Evolutionary conservation across 495 filamentous ascomycete species (phyloP), one percentile per base, ranked within the genome.

Genomic region (Penicillium turbatum): DNA sequence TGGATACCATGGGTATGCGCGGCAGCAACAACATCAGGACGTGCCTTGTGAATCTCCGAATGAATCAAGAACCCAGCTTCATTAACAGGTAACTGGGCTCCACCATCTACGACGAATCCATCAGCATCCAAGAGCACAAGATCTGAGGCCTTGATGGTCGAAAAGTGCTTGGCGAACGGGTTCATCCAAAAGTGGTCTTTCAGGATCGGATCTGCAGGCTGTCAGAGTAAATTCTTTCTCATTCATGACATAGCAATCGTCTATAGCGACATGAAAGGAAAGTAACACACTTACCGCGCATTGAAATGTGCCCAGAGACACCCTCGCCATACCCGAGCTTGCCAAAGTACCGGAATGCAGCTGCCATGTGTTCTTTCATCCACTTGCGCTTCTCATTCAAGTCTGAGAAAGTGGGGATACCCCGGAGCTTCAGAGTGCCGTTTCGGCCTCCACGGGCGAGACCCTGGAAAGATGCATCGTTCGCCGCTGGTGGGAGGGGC

Each of bases 31-130:
- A 80, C 75, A 68, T 79, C 77, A 10, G 74, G 75, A 11, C 78
- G 65, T 10, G 72, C 75, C 53, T 72, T 75, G 54, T 80, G 77
- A 13, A 80, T 73, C 50, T 76, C 76, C 0, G 68, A 72, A 63
- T 79, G 86, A 61, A 90, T 90, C 53, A 82, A 73, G 61, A 86
- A 89, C 2, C 84, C 86, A 5, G 86, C 84, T 19, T 82, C 80
- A 65, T 89, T 89, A 55, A 81, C 70, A 5, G 72, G 68, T 7
- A 68, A 48, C 41, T 75, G 72, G 19, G 67, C 67, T 24, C 84
- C 78, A 5, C 82, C 83, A 15, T 78, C 81, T 21, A 75, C 73
- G 39, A 75, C 70, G 54, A 70, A 76, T 53, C 69, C 72, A 15
- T 76, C 69, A 16, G 59, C 73, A 48, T 88, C 71, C 12, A 79